Evolutionary conservation across 2,329 filamentous ascomycete genomes (phyloP), one percentile per base, ranked within the genome.

Genomic region (Emericellopsis atlantica): DNA sequence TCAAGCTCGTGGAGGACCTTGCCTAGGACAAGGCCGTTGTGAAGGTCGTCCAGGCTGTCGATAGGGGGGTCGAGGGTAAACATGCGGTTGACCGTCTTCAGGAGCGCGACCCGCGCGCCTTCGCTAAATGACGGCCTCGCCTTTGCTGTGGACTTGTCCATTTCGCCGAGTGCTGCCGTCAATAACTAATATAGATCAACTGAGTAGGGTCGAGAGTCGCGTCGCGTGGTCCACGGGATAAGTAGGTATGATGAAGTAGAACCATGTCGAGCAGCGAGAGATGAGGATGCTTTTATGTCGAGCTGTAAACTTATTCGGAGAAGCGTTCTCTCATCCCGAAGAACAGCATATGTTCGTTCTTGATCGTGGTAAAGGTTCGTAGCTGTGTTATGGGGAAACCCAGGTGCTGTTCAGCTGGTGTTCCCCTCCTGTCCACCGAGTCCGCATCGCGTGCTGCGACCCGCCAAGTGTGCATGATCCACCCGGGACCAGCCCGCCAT

Each of bases 1-100:
- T 79, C 74, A 37, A 81, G 59, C 50, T 78, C 69, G 53, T 72
- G 66, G 44, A 79, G 67, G 37, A 78, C 66, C 46, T 72, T 59
- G 33, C 68, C 72, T 47, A 78, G 68, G 26, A 71, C 56, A 43
- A 69, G 57, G 41, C 73, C 74, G 47, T 78, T 74, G 52, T 62
- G 59, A 36, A 74, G 62, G 40, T 72, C 65, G 40, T 69, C 62
- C 39, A 73, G 59, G n/a, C 65, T 68, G 47, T 66, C 66, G 52
- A 66, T 66, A 45, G 62, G 58, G 32, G 61, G 54, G 32, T 67
- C 60, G 39, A 70, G 56, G 24, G 65, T 53, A 46, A 71, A 72
- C 7, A 68, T 53, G 46, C 55, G 50, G 40, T 60, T 58, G 53
- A 76, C 70, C 61, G 74, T 76, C 58, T 69, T 69, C 39, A 78